Conservation (phyloP, 371 early-diverging fungal genomes). For the Mortierella sp. region DNA sequence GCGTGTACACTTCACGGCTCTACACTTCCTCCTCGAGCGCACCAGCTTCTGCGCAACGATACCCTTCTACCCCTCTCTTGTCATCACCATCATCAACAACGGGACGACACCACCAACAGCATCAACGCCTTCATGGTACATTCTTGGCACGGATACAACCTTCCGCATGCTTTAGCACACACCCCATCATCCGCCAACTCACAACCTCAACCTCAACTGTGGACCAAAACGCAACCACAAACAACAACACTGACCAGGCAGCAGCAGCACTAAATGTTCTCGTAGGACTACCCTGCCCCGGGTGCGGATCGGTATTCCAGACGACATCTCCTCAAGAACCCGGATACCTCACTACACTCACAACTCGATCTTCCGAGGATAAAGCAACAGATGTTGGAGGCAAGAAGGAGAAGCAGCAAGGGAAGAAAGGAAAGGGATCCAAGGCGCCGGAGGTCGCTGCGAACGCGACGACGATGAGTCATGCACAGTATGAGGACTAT, state of each 20-base stretch:
- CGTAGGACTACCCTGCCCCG: slow-evolving; percentile 48
- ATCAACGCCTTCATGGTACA: neutral
- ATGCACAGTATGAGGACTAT: slow-evolving; percentile 31
- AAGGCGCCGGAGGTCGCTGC: slow-evolving; percentile 10
- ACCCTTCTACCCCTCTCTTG: neutral
- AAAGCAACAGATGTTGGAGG: neutral
- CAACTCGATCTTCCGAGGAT: neutral
- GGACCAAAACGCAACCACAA: neutral
- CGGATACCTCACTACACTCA: slow-evolving; percentile 35
- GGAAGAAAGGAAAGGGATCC: neutral
- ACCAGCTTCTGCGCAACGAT: neutral
- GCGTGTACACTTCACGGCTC: neutral
- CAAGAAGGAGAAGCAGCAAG: neutral
- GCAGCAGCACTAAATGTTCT: slow-evolving; percentile 11
- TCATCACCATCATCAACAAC: neutral
- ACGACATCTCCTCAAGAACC: slow-evolving; percentile 23
- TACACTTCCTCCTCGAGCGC: neutral
- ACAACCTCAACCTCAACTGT: neutral
- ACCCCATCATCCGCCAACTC: neutral
- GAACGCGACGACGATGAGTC: slow-evolving; percentile 29
- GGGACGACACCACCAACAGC: neutral
- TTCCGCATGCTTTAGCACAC: neutral
- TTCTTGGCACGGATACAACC: slow-evolving; percentile 6
- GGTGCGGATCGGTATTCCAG: slow-evolving; percentile 52
- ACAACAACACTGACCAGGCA: neutral